Evolutionary conservation across 2,329 filamentous ascomycete genomes (phyloP), one percentile per base, ranked within the genome.

Genomic region (Xylaria sp.): DNA sequence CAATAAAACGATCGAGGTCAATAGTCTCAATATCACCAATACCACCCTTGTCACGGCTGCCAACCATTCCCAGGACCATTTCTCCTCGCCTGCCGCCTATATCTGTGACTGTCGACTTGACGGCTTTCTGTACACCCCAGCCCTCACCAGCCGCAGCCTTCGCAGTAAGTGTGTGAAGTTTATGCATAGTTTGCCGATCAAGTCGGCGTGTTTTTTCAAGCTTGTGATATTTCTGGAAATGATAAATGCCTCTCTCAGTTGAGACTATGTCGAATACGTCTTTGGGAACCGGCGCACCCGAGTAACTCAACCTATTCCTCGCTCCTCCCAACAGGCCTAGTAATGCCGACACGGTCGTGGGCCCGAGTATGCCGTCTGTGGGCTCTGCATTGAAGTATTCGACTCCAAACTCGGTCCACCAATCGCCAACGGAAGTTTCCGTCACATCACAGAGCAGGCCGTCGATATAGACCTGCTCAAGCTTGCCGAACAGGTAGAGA

Each of bases 361-460:
- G 94, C 0, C 96, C 96, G 2, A 99, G 83, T 24, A 97, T 94
- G 12, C 95, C 95, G 80, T 99, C 96, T 9, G 92, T 92, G 1
- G 96, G 95, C 79, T 98, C 96, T 39, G 94, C 88, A 64, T 95
- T 97, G 83, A 95, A 98, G 76, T 96, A 91, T 72, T 98, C 95
- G 0, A 90, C 91, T 1, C 96, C 96, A 68, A 98, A 91, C 75
- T 97, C 93, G 1, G 92, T 90, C 96, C 96, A 98, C 96, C 96
- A 99, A 78, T 98, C 93, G 69, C 90, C 91, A 74, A 98, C 89
- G 1, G 94, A 93, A 69, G 87, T 90, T 79, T 99, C 96, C 0
- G 96, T 98, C 51, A 96, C 85, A 81, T 99, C 96, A 78, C 96
- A 99, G 2, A 99, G 86, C 27, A 98, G 82, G 0, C 96, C 96